A percentile compares a stretch with the other conserved stretches of the same genome.
Evolutionary conservation across 2,329 filamentous ascomycete genomes (phyloP).

Genomic region (Fusarium paranaense): DNA sequence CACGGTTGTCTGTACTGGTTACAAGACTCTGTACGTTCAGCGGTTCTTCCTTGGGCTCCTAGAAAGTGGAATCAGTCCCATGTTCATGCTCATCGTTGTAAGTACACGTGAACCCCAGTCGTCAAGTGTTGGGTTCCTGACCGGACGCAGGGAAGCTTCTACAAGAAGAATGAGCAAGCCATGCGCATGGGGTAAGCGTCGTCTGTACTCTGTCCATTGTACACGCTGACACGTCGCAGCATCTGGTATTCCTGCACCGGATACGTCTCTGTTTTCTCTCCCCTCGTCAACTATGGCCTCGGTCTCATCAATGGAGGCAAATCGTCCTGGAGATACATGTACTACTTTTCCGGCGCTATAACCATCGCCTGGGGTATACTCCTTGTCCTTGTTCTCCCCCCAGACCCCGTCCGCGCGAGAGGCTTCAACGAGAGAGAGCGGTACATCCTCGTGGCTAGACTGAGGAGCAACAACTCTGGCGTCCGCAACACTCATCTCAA

Average conservation of each 20-base stretch:
- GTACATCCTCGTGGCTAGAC: constrained; percentile 43
- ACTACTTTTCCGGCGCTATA: constrained; percentile 47
- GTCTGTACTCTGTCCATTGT: background rate
- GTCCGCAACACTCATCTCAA: constrained; percentile 59
- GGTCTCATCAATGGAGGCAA: constrained; percentile 55
- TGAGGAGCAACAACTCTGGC: constrained; percentile 51
- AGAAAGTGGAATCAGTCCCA: constrained; percentile 66
- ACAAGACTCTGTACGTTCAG: constrained; percentile 55
- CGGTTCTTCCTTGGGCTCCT: constrained; percentile 68
- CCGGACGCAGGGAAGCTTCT: constrained; percentile 47
- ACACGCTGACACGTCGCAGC: background rate
- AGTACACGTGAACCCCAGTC: constrained; percentile 3
- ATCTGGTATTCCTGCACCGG: constrained; percentile 58
- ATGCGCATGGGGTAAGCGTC: constrained; percentile 47
- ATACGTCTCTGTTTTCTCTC: constrained; percentile 58
- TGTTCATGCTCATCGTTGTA: constrained; percentile 65
- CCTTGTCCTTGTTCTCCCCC: constrained; percentile 53
- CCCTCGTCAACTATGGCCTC: constrained; percentile 61
- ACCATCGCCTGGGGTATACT: constrained; percentile 55
- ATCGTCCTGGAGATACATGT: constrained; percentile 46
- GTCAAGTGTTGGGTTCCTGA: background rate
- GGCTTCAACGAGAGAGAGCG: constrained; percentile 43
- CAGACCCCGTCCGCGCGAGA: constrained; percentile 54
- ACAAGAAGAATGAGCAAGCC: constrained; percentile 56
- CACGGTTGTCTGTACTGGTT: constrained; percentile 53